These are phyloP conservation scores for Hymenochaete sp. DNA, from an alignment of 1,284 basidiomycete genomes.

Conservation along the genomic window DNA sequence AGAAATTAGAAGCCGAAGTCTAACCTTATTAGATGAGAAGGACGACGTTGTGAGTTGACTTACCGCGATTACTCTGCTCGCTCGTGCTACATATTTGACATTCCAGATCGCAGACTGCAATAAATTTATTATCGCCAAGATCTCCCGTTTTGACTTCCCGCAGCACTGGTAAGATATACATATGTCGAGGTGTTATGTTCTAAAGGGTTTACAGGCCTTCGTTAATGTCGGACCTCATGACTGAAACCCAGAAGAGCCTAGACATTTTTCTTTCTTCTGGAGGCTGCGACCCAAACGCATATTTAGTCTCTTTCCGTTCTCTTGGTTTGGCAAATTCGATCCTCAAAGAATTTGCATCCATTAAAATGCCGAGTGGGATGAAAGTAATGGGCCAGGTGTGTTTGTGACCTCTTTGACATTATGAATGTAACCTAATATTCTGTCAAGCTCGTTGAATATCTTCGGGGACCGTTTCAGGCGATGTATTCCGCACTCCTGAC, in stretches of 20 bases:
- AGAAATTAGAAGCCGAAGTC: slow-evolving; percentile 49
- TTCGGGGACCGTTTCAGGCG: slow-evolving; percentile 42
- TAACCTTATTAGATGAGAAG: slow-evolving; percentile 58
- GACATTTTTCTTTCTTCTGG: slow-evolving; percentile 38
- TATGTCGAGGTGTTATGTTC: slow-evolving; percentile 6
- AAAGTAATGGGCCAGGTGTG: slow-evolving; percentile 54
- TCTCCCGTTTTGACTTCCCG: slow-evolving; percentile 67
- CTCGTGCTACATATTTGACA: slow-evolving; percentile 3
- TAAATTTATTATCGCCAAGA: slow-evolving; percentile 56
- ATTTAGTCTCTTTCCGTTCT: slow-evolving; percentile 49
- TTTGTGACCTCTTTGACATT: background rate
- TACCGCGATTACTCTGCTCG: slow-evolving; percentile 11
- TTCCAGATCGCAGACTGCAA: slow-evolving; percentile 61
- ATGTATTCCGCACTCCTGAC: slow-evolving; percentile 51
- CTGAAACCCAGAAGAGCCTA: slow-evolving; percentile 43
- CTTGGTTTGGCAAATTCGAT: slow-evolving; percentile 55
- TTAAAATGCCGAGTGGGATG: slow-evolving; percentile 59
- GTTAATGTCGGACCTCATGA: slow-evolving; percentile 50
- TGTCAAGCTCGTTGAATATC: slow-evolving; percentile 40
- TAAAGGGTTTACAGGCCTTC: slow-evolving; percentile 41
- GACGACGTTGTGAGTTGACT: slow-evolving; percentile 52
- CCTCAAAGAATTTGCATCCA: slow-evolving; percentile 56
- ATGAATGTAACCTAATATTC: slow-evolving; percentile 14
- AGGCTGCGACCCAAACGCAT: slow-evolving; percentile 34
- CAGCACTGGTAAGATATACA: slow-evolving; percentile 40